Evolutionary conservation across 192 early-diverging fungal genomes (phyloP).

Genomic region (Lunasporangiospora selenospora): DNA sequence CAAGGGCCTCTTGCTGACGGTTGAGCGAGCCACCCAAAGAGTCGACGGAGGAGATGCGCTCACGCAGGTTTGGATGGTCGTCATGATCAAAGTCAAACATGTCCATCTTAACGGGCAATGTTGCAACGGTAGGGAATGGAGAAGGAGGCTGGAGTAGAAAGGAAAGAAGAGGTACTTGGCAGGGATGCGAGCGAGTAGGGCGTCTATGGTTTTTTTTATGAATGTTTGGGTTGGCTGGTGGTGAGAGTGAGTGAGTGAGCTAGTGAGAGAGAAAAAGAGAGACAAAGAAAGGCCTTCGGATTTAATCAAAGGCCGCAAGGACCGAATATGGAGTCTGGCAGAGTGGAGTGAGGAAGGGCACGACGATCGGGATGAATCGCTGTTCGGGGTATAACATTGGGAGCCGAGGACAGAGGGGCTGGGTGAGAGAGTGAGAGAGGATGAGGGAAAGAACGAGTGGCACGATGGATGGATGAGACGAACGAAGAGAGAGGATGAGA

Average conservation of each 20-base stretch:
- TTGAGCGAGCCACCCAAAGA: conserved; percentile 16
- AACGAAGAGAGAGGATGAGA: neutral
- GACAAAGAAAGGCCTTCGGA: too few species aligned
- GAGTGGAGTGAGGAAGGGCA: conserved; percentile 39
- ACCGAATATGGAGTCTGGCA: conserved; percentile 25
- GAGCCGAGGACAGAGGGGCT: neutral
- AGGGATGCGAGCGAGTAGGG: too few species aligned
- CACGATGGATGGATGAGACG: neutral
- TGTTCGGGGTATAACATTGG: conserved; percentile 40
- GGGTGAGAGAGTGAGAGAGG: conserved; percentile 1
- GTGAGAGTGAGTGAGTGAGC: too few species aligned
- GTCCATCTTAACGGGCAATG: conserved; percentile 48
- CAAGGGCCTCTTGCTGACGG: conserved; percentile 10
- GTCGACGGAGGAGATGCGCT: conserved; percentile 44
- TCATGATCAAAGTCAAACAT: conserved; percentile 60
- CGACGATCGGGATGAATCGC: conserved; percentile 15
- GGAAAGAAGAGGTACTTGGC: conserved; percentile 7
- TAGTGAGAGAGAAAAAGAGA: too few species aligned
- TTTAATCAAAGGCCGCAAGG: conserved; percentile 8
- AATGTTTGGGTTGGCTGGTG: too few species aligned
- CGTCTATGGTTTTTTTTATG: too few species aligned
- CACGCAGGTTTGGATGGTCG: conserved; percentile 46
- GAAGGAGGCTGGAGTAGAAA: neutral
- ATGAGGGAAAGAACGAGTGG: conserved; percentile 5
- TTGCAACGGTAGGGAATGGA: too few species aligned